Base-by-base conservation (phyloP, 1,139 yeast genomes). In the Wickerhamomyces sp. region DNA sequence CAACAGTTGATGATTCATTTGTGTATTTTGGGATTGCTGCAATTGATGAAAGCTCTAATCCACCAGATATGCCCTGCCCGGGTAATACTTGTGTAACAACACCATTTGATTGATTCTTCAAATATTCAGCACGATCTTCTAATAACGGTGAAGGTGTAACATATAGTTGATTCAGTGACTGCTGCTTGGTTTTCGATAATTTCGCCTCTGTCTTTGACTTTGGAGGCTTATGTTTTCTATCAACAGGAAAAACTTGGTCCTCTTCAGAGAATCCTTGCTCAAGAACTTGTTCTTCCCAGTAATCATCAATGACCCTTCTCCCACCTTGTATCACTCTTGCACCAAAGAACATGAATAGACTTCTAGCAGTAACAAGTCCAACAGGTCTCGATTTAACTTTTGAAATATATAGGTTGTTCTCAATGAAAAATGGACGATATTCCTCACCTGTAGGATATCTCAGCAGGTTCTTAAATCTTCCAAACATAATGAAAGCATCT, bases 341-440 rank as follows among this genome's bases (percentile, higher is more conserved):
- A 10, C 95, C 95, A 65, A 84, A 86, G 55, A 78, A 80, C 48
- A 89, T 68, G 61, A 70, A 87, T 39, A 84, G 78, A 4, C 87
- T 78, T 46, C 54, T 61, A 3, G 64, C 64, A 13, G 84, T 73
- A n/a, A 71, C 69, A 2, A 83, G 75, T 42, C 81, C 77, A 15
- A 81, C 82, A 5, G 81, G 75, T 44, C 89, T 69, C n/a, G 86
- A 81, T 53, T 83, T 76, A 57, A 79, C 76, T 45, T 78, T 78
- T 4, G 86, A 84, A 46, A 81, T 69, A 36, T 72, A 66, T 39
- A 79, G 72, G 27, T 81, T 72, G 41, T 74, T 69, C 8, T 59
- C 58, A 39, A 80, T 79, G 51, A 83, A 67, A 53, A 80, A 81
- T 64, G 77, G 76, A 53, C 81, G 81, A 51, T 83, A 89, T 43